phyloP scores from a whole-genome alignment of 768 basidiomycete species.

The Chalciporus piperatus region DNA sequence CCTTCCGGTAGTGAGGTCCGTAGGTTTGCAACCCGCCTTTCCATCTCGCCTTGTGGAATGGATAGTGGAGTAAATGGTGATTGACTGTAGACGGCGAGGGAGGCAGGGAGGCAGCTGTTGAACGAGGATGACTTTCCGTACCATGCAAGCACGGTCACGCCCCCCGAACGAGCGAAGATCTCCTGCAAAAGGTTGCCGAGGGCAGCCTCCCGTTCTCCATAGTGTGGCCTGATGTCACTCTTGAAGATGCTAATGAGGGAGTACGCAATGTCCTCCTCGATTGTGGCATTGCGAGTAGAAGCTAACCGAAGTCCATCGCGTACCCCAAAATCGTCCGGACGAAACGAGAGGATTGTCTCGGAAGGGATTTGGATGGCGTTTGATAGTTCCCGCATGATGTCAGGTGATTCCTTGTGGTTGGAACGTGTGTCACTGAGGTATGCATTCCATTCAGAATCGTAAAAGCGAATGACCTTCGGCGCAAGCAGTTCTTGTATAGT shows the following conservation, averaged over 20 bases:
- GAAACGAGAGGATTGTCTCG: not conserved
- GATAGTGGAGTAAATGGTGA: not conserved
- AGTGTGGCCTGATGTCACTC: not conserved
- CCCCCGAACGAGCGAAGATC: not conserved
- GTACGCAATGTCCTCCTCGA: not conserved
- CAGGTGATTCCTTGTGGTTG: not conserved
- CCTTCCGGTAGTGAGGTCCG: not conserved
- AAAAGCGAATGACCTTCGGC: constrained; percentile 1
- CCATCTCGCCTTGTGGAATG: not conserved
- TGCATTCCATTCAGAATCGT: not conserved
- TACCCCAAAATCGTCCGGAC: not conserved
- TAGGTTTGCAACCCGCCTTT: not conserved
- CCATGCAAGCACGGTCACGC: not conserved
- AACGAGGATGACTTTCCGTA: not conserved
- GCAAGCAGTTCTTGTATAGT: not conserved
- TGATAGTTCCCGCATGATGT: not conserved
- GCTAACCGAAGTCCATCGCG: not conserved
- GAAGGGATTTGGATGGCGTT: not conserved
- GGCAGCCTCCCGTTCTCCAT: no score
- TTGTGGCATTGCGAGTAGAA: not conserved
- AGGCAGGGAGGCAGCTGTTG: not conserved
- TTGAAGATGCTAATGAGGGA: not conserved
- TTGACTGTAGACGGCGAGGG: not conserved
- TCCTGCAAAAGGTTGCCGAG: no score
- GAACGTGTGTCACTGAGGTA: not conserved